phyloP scores from a whole-genome alignment of 495 filamentous ascomycete genomes.

The Parathielavia appendiculata region DNA sequence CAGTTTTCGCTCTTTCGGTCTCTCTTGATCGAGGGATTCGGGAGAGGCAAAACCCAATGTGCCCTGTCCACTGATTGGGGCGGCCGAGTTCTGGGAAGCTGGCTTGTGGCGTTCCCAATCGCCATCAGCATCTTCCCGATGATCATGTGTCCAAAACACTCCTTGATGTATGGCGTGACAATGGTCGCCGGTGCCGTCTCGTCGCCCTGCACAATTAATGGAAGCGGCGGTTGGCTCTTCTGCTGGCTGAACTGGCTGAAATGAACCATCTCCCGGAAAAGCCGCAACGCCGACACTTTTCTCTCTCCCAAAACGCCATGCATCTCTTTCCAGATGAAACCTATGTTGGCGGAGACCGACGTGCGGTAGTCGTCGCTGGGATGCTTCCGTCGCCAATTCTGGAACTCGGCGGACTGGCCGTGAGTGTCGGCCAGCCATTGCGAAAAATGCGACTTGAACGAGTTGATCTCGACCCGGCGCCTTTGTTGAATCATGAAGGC shows the following conservation, averaged over 20 bases:
- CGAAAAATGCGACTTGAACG: slow-evolving; percentile 53
- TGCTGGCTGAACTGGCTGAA: slow-evolving; percentile 16
- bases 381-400: slow-evolving; percentile 47
- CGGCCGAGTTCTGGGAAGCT: neutral
- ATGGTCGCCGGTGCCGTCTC: slow-evolving; percentile 43
- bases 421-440: slow-evolving; percentile 49
- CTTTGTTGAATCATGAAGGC: slow-evolving; percentile 26
- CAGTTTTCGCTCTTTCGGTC: neutral
- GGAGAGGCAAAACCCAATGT: neutral
- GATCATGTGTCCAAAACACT: slow-evolving; percentile 57
- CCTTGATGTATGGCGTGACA: slow-evolving; percentile 61
- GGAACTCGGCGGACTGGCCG: slow-evolving; percentile 30
- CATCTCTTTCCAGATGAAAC: slow-evolving; percentile 61
- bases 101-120: slow-evolving; percentile 13
- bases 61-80: neutral
- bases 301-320: slow-evolving; percentile 32
- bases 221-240: slow-evolving; percentile 18
- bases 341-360: slow-evolving; percentile 49
- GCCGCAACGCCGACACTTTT: slow-evolving; percentile 29
- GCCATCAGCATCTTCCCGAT: slow-evolving; percentile 48
- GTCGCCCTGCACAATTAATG: slow-evolving; percentile 2
- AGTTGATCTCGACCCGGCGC: slow-evolving; percentile 38
- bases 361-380: slow-evolving; percentile 52
- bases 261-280: slow-evolving; percentile 42
- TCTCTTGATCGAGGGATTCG: neutral